These are phyloP conservation scores for Phytopythium oedochilum DNA, from an alignment of 352 stramenopile genomes.

Conservation along the genomic window DNA sequence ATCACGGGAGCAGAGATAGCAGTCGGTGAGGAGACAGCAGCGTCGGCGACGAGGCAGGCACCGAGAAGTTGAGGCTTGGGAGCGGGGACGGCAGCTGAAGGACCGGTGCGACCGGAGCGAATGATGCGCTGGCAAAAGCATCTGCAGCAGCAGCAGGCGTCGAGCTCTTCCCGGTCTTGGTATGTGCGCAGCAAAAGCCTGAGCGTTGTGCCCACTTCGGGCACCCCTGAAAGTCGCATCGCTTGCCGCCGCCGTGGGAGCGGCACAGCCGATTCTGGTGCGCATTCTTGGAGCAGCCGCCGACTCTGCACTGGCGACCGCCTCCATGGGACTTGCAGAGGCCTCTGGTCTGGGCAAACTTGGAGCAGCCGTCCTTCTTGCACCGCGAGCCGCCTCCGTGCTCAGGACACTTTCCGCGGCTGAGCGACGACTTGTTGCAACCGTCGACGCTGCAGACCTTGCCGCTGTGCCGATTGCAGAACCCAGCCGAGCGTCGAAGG, in stretches of 20 bases:
- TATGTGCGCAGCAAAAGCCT: conserved; percentile 82
- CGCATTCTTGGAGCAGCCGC: conserved; percentile 77
- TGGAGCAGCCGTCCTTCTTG: conserved; percentile 77
- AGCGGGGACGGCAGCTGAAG: conserved; percentile 2
- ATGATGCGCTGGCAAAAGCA: not conserved
- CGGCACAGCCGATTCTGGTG: conserved; percentile 82
- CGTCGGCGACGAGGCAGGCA: conserved; percentile 29
- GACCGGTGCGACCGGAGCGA: conserved; percentile 1
- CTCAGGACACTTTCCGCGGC: conserved; percentile 77
- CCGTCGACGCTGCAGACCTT: conserved; percentile 66
- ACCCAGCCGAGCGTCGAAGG: conserved; percentile 65
- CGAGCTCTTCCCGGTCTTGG: conserved; percentile 42
- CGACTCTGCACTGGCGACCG: conserved; percentile 69
- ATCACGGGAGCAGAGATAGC: conserved; percentile 53
- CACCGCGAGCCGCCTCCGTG: conserved; percentile 83
- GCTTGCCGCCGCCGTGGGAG: conserved; percentile 77
- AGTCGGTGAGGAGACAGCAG: conserved; percentile 62
- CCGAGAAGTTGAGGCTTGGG: not conserved
- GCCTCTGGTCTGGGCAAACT: conserved; percentile 79
- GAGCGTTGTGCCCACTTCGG: conserved; percentile 83
- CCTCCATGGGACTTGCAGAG: conserved; percentile 85
- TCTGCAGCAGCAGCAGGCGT: not conserved
- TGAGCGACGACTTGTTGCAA: conserved; percentile 75
- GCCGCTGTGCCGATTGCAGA: conserved; percentile 80
- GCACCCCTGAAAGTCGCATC: conserved; percentile 74